These are phyloP conservation scores for Ceriops decandra DNA, from an alignment of 345 rosid genomes.

Conservation along the genomic window DNA sequence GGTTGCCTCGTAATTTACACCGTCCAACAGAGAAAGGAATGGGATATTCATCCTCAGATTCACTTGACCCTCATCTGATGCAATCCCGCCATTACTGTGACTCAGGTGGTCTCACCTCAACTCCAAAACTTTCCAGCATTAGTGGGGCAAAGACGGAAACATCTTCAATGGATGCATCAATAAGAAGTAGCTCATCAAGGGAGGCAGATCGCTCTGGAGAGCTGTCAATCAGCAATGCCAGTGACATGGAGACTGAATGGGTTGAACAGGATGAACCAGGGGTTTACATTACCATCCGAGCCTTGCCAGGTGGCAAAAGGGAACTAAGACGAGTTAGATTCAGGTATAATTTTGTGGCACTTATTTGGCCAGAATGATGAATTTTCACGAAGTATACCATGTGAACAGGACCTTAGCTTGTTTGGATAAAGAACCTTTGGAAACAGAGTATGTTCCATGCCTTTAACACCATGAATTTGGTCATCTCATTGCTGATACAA, in stretches of 20 bases:
- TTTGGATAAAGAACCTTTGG: background rate
- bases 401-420: constrained; percentile 2
- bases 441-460: no score
- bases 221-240: constrained; percentile 36
- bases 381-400: background rate
- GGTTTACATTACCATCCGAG: constrained; percentile 35
- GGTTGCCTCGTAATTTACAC: constrained; percentile 42
- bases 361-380: constrained; percentile 1
- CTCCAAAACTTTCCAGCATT: constrained; percentile 87
- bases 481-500: no score
- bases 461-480: no score
- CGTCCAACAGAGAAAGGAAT: constrained; percentile 26
- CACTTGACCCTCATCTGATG: constrained; percentile 28
- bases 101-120: constrained; percentile 64
- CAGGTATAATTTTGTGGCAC: constrained; percentile 19
- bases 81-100: constrained; percentile 40
- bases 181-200: constrained; percentile 32
- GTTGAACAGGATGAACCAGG: constrained; percentile 39
- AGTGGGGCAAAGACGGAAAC: constrained; percentile 88
- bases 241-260: constrained; percentile 37
- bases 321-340: constrained; percentile 39
- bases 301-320: constrained; percentile 32
- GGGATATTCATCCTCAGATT: constrained; percentile 27
- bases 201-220: constrained; percentile 35
- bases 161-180: constrained; percentile 61